Percentiles rank a stretch among this genome's conserved stretches.
phyloP scores from a whole-genome alignment of 805 yeast genomes.

The Blastobotrys parvus region DNA sequence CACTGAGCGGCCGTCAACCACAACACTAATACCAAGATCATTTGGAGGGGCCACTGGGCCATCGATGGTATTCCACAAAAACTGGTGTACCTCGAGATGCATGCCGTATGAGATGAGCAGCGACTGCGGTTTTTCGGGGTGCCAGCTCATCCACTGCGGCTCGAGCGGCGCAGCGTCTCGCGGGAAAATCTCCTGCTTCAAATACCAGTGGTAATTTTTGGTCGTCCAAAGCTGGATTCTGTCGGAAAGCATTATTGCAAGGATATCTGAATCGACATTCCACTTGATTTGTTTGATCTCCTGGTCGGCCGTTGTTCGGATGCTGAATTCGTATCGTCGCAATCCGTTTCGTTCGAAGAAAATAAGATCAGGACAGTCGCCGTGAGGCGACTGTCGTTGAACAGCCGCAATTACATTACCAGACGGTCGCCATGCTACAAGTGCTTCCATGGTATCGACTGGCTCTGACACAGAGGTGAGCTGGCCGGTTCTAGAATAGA shows the following conservation, averaged over 20 bases:
- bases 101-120: constrained; percentile 39
- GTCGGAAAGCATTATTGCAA: constrained; percentile 57
- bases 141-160: constrained; percentile 47
- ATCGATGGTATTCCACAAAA: constrained; percentile 50
- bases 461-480: constrained; percentile 84
- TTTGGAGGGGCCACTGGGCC: constrained; percentile 65
- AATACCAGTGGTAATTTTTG: constrained; percentile 92
- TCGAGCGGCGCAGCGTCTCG: not conserved
- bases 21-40: constrained; percentile 73
- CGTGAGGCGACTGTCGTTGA: constrained; percentile 39
- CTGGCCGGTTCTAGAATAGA: constrained; percentile 66
- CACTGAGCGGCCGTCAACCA: constrained; percentile 65
- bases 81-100: constrained; percentile 52
- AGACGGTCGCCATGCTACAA: constrained; percentile 81
- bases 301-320: constrained; percentile 49
- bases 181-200: constrained; percentile 67
- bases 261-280: constrained; percentile 73
- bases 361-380: constrained; percentile 31
- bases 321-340: constrained; percentile 75
- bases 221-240: constrained; percentile 83
- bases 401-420: constrained; percentile 81
- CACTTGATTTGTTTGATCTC: constrained; percentile 50
- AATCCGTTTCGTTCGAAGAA: constrained; percentile 93
- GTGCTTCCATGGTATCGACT: constrained; percentile 68
- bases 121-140: constrained; percentile 79